Base-by-base conservation (phyloP, 352 stramenopile genomes). In the Globisporangium cederbergense region DNA sequence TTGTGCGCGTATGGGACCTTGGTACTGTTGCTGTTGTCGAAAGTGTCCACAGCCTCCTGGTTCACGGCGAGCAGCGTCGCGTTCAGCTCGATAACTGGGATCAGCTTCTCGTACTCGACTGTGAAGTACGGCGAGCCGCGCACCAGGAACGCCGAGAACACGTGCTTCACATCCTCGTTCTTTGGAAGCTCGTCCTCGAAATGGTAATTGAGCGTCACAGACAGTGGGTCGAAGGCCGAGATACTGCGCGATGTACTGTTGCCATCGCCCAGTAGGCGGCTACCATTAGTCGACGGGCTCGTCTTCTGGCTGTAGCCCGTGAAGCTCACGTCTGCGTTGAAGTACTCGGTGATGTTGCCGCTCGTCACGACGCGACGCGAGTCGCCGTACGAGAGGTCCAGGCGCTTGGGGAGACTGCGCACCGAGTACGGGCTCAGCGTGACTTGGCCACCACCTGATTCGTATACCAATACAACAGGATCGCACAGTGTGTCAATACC, bases 391-490 rank as follows among this genome's bases (percentile, higher is more conserved):
- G 84, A 95, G 28, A 97, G 65, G 18, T 96, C 84, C 2, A 96
- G 61, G 22, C 86, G 73, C 66, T 81, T 78, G 8, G 80, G 79
- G 18, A 93, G 55, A 62, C 75, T 83, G 30, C 83, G 81, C 42
- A 96, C 74, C 2, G 85, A 92, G 68, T 95, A 96, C 18, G 91
- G 91, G 46, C 83, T 89, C 10, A 95, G 70, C 32, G 88, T 95
- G 20, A 97, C 75, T 51, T 91, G 71, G 14, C 82, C 85, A 18
- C 75, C 77, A 20, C 90, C 60, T 66, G 28, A 11, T 40, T 46
- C 3, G n/a, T 18, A 30, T 28, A 45, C 38, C 25, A 28, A 28
- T 28, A 28, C 14, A 58, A 36, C 20, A 22, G 8, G 22, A 36
- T 7, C 11, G 25, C 28, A 40, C 25, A 56, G 16, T n/a, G 40